Base-by-base conservation (phyloP, 345 rosid genomes). In the Zanthoxylum bungeanum region DNA sequence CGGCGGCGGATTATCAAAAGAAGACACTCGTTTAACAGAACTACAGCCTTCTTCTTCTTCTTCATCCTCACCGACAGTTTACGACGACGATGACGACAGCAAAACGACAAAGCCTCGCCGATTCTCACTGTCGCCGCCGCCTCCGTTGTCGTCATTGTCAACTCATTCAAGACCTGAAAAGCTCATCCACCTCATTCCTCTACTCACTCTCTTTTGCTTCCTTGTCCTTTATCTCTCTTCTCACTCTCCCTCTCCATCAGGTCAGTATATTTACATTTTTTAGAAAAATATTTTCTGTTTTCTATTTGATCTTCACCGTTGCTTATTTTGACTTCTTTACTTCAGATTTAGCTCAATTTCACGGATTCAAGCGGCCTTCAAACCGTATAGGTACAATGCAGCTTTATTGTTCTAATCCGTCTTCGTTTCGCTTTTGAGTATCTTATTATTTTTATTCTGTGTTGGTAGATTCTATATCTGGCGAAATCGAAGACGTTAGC, bases 341-440 rank as follows among this genome's bases (percentile, higher is more conserved):
- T 73, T 60, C 90, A 94, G 98, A 94, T 86, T 87, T 92, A 83
- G 91, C 88, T 73, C 86, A 84, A 62, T 92, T 94, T 77, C 85
- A 79, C 30, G 84, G 90, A 77, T 83, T 90, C 82, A 82, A 81
- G 79, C 86, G 69, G 46, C 24, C 69, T 36, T 71, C 86, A 16
- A 79, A 83, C 60, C 81, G 53, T 59, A 40, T 77, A 86, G 95
- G 98, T 94, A 82, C 52, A 80, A 77, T 87, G 89, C 85, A 77
- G 85, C 70, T 78, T 75, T 44, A 14, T 14, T 0, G 19, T 19
- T 44, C n/a, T 46, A 57, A 68, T 70, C 57, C 66, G 42, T 40
- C 33, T 17, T 12, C 24, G 34, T 21, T 28, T 31, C 60, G 28
- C 4, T 47, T n/a, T 30, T 52, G 44, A 67, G 42, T 78, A 68